Base-by-base conservation (phyloP, 805 yeast species). In the Myxozyma neglecta region DNA sequence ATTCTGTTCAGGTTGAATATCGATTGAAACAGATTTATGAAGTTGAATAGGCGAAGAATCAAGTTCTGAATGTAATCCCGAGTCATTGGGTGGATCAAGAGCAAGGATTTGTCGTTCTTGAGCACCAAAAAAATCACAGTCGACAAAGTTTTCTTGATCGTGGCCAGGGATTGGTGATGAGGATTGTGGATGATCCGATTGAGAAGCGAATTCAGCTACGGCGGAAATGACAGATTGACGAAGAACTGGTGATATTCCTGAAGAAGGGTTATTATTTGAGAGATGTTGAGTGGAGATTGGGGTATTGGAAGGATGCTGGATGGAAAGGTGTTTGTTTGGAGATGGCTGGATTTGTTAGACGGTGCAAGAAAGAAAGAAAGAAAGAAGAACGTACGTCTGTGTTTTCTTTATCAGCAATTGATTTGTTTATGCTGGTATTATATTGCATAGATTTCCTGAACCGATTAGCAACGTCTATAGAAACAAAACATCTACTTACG, bases 41-140 rank as follows among this genome's bases (percentile, higher is more conserved):
- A 24, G 14, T 1, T 14, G 49, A 32, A 32, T 24, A 10, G 57
- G 52, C 10, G 56, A 57, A 3, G 53, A 57, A 34, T 57, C 40
- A 14, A 35, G 45, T 7, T 9, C 16, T 20, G 14, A 14, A 48
- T 36, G 48, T 29, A 45, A 35, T 14, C 39, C 40, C 48, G 45
- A 39, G 14, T 47, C 51, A 14, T 32, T 34, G 44, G 40, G 50
- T 6, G 60, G 55, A 37, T 53, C 49, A 16, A 61, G 60, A 9
- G 52, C 56, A 11, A 62, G 46, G 13, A 62, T 62, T 34, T 50
- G 53, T 16, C 66, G 60, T 35, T 62, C 66, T n/a, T n/a, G n/a
- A n/a, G n/a, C n/a, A n/a, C 66, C 66, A 36, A 62, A 62, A 40
- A 62, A 62, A 16, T 62, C 66, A 16, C 55, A 55, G 6, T 53